phyloP scores from a whole-genome alignment of 306 rosid species.

The Quercus suber region DNA sequence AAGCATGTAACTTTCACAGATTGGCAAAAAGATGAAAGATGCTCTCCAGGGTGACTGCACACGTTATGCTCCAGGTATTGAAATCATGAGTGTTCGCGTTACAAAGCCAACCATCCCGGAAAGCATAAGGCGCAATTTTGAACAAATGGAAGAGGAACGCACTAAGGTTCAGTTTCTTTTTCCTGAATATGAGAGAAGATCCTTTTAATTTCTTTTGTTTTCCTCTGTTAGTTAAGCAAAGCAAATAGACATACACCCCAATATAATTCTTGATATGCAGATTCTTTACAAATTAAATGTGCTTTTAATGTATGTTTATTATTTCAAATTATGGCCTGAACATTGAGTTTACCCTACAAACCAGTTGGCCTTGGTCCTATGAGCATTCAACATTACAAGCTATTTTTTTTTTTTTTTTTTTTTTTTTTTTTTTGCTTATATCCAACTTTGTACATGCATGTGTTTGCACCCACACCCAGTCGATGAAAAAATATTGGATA shows the following conservation, averaged over 20 bases:
- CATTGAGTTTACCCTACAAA: background rate
- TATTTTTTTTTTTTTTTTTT: background rate
- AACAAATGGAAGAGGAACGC: conserved; percentile 96
- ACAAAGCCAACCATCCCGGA: conserved; percentile 92
- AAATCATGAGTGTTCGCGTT: conserved; percentile 80
- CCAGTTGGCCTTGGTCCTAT: background rate
- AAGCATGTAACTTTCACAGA: conserved; percentile 43
- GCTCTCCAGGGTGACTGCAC: conserved; percentile 95
- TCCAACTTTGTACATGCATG: background rate
- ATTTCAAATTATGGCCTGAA: background rate
- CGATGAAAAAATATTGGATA: background rate
- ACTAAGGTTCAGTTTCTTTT: conserved; percentile 66
- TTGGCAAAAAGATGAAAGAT: conserved; percentile 93
- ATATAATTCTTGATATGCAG: too few species aligned
- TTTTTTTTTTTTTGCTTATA: background rate
- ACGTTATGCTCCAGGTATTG: conserved; percentile 91
- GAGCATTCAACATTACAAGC: too few species aligned
- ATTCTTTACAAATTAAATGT: too few species aligned
- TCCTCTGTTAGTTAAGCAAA: background rate
- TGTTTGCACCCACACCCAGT: too few species aligned
- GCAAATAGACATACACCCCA: too few species aligned
- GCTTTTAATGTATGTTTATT: background rate
- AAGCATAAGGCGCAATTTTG: conserved; percentile 67
- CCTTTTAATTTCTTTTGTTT: background rate
- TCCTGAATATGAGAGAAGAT: background rate